Conservation (phyloP, 2,329 filamentous ascomycete genomes). For the Ustulina deusta region DNA sequence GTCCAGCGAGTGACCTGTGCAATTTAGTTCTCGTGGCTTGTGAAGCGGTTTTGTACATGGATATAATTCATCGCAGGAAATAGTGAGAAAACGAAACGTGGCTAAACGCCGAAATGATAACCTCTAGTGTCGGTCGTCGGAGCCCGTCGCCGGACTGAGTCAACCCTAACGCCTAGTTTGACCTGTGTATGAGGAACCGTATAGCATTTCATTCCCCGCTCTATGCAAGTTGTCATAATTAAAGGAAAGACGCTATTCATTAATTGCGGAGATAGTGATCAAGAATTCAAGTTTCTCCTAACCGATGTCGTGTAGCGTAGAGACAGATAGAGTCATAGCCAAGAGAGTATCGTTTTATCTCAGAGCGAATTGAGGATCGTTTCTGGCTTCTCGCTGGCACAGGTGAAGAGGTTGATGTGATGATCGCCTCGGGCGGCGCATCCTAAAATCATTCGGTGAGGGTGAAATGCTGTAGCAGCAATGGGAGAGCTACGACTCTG, state of each 20-base stretch:
- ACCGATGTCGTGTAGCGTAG: neutral
- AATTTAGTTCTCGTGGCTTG: neutral
- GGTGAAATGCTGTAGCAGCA: conserved; percentile 91
- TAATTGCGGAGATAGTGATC: conserved; percentile 7
- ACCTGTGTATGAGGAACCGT: conserved; percentile 7
- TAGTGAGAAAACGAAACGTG: conserved; percentile 5
- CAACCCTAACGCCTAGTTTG: conserved; percentile 18
- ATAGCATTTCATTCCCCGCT: conserved; percentile 12
- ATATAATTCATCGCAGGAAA: conserved; percentile 12
- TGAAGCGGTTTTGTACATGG: neutral
- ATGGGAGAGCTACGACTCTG: conserved; percentile 86
- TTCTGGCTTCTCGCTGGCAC: conserved; percentile 63
- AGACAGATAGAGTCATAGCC: neutral
- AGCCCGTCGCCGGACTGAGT: conserved; percentile 12
- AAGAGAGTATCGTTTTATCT: neutral
- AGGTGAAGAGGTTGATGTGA: conserved; percentile 89
- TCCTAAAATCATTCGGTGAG: conserved; percentile 90
- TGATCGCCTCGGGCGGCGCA: conserved; percentile 88
- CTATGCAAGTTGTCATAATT: conserved; percentile 31
- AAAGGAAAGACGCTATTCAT: conserved; percentile 24
- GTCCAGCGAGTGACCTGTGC: too few species aligned
- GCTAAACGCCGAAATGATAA: conserved; percentile 19
- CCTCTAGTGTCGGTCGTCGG: conserved; percentile 4
- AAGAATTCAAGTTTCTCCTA: neutral
- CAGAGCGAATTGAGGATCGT: conserved; percentile 44